A percentile compares a stretch with the other conserved stretches of the same genome.
Evolutionary conservation across 2,329 filamentous ascomycete genomes (phyloP).

Genomic region (Nigrograna mackinnonii): DNA sequence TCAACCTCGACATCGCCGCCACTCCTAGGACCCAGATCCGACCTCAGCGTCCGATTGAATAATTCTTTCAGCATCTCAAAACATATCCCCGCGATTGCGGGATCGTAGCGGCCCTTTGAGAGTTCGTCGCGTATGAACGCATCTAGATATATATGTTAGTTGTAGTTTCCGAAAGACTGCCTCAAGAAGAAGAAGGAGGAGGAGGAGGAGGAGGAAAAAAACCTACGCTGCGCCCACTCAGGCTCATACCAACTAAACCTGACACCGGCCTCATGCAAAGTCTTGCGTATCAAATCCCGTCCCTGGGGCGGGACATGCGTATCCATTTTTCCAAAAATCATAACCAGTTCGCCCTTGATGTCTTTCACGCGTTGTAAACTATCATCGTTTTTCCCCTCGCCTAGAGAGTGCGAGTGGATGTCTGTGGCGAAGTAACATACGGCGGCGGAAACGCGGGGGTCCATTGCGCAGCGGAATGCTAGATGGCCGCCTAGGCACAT

Average conservation of each 20-base stretch:
- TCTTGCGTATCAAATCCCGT: conserved; percentile 80
- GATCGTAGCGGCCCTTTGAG: conserved; percentile 92
- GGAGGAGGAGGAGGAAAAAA: neutral
- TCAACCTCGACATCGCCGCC: conserved; percentile 66
- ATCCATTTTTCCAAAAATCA: conserved; percentile 92
- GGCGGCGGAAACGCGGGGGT: conserved; percentile 73
- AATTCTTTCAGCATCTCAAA: conserved; percentile 89
- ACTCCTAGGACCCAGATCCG: conserved; percentile 73
- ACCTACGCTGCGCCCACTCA: conserved; percentile 83
- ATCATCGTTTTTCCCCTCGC: conserved; percentile 67
- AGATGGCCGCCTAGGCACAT: conserved; percentile 96
- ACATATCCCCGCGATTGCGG: conserved; percentile 82
- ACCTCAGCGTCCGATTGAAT: conserved; percentile 77
- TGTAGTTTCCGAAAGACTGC: neutral
- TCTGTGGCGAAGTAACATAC: conserved; percentile 94
- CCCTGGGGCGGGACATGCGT: conserved; percentile 85
- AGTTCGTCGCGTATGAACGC: conserved; percentile 93
- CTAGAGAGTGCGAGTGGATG: conserved; percentile 79
- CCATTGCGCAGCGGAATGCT: conserved; percentile 73
- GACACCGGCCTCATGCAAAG: conserved; percentile 75
- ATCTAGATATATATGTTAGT: conserved; percentile 48
- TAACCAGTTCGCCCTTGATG: conserved; percentile 77
- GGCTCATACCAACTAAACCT: conserved; percentile 85
- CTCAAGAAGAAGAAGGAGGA: neutral
- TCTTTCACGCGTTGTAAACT: conserved; percentile 63